Evolutionary conservation across 192 early-diverging fungal genomes (phyloP).

Genomic region (Entomortierella chlamydospora): DNA sequence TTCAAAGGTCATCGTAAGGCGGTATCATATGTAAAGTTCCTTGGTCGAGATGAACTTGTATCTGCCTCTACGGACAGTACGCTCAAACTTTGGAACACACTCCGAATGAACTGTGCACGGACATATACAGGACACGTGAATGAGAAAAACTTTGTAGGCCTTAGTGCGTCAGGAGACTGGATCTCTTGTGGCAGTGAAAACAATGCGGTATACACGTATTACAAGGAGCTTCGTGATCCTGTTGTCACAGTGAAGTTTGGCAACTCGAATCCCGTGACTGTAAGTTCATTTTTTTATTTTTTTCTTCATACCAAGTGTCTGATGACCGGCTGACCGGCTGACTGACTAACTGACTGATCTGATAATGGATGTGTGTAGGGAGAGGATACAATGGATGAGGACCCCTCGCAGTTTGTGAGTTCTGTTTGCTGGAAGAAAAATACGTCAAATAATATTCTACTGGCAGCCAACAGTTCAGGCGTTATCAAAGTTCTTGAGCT

Average conservation of each 20-base stretch:
- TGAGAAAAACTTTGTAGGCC: conserved; percentile 98
- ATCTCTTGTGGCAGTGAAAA: conserved; percentile 95
- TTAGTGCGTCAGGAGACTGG: conserved; percentile 85
- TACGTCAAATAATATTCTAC: conserved; percentile 70
- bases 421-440: conserved; percentile 92
- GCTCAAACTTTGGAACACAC: conserved; percentile 86
- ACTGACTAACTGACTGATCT: neutral
- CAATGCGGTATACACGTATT: conserved; percentile 90
- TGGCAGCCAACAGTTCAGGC: conserved; percentile 93
- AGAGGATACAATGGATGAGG: conserved; percentile 62
- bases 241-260: conserved; percentile 84
- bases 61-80: conserved; percentile 95
- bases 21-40: conserved; percentile 94
- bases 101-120: conserved; percentile 63
- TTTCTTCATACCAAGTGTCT: no score
- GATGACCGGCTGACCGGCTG: no score
- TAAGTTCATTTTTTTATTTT: conserved; percentile 52
- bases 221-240: conserved; percentile 77
- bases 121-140: conserved; percentile 90
- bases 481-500: conserved; percentile 86
- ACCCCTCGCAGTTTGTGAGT: conserved; percentile 85
- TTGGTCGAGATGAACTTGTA: conserved; percentile 81
- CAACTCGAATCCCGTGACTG: conserved; percentile 74
- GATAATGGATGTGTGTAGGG: conserved; percentile 55
- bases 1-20: conserved; percentile 93